Percentiles rank a stretch among this genome's conserved stretches.
These are phyloP conservation scores for Corchorus olitorius DNA, from an alignment of 345 rosid species.

Conservation along the genomic window DNA sequence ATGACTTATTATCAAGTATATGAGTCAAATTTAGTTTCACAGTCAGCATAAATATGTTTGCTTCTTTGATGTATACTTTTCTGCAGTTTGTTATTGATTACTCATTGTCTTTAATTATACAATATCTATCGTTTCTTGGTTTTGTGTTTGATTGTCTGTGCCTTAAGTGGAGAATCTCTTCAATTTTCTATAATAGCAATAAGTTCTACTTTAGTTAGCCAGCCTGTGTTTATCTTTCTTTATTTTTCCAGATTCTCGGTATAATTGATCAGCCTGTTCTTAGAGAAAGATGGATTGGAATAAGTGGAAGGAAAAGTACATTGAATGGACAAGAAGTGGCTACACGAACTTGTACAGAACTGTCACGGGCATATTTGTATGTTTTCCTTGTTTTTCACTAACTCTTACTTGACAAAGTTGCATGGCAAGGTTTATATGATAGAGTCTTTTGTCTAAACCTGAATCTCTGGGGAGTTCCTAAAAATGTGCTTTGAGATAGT, in stretches of 20 bases:
- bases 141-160: background rate
- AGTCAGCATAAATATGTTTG: background rate
- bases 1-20: background rate
- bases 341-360: constrained; percentile 58
- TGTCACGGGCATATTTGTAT: constrained; percentile 87
- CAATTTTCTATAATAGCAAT: background rate
- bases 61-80: background rate
- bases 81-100: background rate
- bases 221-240: background rate
- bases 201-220: background rate
- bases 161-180: background rate
- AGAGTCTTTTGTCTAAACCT: background rate
- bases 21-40: background rate
- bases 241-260: constrained; percentile 72
- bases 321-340: constrained; percentile 72
- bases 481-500: background rate
- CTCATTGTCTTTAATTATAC: background rate
- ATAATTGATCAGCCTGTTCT: constrained; percentile 87
- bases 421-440: constrained; percentile 1
- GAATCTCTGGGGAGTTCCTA: background rate
- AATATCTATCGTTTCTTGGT: background rate
- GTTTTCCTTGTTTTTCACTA: constrained; percentile 26
- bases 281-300: constrained; percentile 87
- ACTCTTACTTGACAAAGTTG: background rate
- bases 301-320: constrained; percentile 65